Evolutionary conservation across 192 early-diverging fungal species (phyloP), one percentile per base, ranked within the genome.

Genomic region (Gamsiella multidivaricata): DNA sequence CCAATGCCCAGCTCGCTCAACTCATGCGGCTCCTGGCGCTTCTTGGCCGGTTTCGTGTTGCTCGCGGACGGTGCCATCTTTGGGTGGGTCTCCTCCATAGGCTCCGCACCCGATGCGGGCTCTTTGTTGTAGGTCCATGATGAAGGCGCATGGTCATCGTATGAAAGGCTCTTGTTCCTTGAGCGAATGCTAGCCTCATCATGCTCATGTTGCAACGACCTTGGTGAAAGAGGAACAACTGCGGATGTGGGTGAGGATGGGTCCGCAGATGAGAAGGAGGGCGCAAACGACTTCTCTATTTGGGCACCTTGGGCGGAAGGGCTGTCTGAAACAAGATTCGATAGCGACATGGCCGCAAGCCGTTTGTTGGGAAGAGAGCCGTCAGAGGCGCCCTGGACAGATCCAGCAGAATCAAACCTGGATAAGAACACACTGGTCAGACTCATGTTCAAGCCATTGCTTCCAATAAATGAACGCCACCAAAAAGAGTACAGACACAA

Each of bases 1-100:
- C 74, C 74, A 33, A 78, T 78, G 18, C 74, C 74, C 18, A 78
- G 55, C 49, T 78, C 74, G n/a, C 74, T 78, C 54, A 78, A 28
- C 47, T 78, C 74, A 22, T 54, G 61, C 8, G 74, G 74, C 33
- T 78, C 74, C 39, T 69, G 58, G n/a, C 74, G 65, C 32, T 64
- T 68, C 47, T 68, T 63, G 2, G 46, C 20, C 1, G 22, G 54
- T 23, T 78, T 78, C 0, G 65, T 26, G 0, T 28, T 14, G 25
- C 17, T 36, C 22, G 46, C 42, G 17, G 51, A 1, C 11, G 33
- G 20, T 20, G 69, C 11, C 12, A 54, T 8, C 17, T 69, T 67
- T 31, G 41, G 20, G 5, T 50, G 53, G 8, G 5, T n/a, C 6
- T 67, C 72, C 18, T 76, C 72, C 5, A 43, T 39, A 14, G 43